Evolutionary conservation across 306 rosid genomes (phyloP).

Genomic region (Trifolium fragiferum): DNA sequence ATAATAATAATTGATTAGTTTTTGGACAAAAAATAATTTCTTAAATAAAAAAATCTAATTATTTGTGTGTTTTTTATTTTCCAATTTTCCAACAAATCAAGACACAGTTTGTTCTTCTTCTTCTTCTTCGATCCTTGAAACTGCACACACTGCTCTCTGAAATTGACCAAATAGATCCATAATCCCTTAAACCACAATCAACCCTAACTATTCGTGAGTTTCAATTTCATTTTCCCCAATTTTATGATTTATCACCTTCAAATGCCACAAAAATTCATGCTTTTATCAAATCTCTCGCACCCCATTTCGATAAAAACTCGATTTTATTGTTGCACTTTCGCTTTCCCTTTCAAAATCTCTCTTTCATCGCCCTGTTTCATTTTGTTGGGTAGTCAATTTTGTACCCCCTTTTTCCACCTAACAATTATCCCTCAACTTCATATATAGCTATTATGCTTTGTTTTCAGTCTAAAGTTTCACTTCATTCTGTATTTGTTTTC

Average conservation of each 20-base stretch:
- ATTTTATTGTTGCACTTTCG: slow-evolving; percentile 54
- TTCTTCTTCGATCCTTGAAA: slow-evolving; percentile 15
- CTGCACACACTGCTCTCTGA: slow-evolving; percentile 15
- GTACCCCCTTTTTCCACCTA: slow-evolving; percentile 58
- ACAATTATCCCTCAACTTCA: slow-evolving; percentile 39
- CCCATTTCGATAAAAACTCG: slow-evolving; percentile 38
- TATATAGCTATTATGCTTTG: slow-evolving; percentile 52
- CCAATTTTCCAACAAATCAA: background rate
- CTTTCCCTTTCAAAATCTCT: slow-evolving; percentile 41
- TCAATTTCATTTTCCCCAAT: slow-evolving; percentile 50
- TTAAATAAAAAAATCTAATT: background rate
- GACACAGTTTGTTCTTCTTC: background rate
- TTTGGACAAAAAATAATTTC: background rate
- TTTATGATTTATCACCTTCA: slow-evolving; percentile 10
- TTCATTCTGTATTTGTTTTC: slow-evolving; percentile 43
- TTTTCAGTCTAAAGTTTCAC: slow-evolving; percentile 64
- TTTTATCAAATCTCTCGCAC: slow-evolving; percentile 35
- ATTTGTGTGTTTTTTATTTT: background rate
- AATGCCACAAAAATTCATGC: slow-evolving; percentile 39
- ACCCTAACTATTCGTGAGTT: slow-evolving; percentile 55
- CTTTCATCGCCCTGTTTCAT: slow-evolving; percentile 36
- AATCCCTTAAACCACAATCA: slow-evolving; percentile 38
- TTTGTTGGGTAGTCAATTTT: slow-evolving; percentile 68
- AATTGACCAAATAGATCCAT: slow-evolving; percentile 59
- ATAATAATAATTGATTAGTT: too few species aligned